Conservation (phyloP, 352 stramenopile species). For the Phytophthora fragariaefolia region DNA sequence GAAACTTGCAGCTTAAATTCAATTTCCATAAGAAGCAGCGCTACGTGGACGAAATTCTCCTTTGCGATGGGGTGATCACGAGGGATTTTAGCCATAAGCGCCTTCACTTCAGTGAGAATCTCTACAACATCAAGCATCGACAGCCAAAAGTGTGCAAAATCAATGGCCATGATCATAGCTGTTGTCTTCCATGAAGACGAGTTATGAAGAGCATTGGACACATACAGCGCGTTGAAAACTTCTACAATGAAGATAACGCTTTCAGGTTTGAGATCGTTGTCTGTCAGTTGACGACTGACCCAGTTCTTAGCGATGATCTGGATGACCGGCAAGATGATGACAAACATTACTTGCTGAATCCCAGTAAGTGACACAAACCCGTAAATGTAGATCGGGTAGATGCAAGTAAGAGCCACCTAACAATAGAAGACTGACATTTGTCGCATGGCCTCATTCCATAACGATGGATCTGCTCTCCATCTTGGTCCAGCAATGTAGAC, state of each 20-base stretch:
- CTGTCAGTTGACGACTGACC: constrained; percentile 27
- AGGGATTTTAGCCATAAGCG: constrained; percentile 22
- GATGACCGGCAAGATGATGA: constrained; percentile 47
- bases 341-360: constrained; percentile 32
- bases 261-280: constrained; percentile 46
- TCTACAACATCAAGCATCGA: constrained; percentile 5
- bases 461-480: constrained; percentile 11
- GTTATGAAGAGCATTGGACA: constrained; percentile 34
- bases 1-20: background rate
- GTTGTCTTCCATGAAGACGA: constrained; percentile 4
- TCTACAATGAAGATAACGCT: constrained; percentile 60
- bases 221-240: constrained; percentile 57
- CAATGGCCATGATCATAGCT: constrained; percentile 5
- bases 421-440: constrained; percentile 28
- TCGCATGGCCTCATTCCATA: constrained; percentile 25
- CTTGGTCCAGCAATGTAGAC: constrained; percentile 22
- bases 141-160: constrained; percentile 1
- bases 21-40: constrained; percentile 12
- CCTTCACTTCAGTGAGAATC: background rate
- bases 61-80: background rate
- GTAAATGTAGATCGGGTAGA: constrained; percentile 59
- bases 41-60: constrained; percentile 19
- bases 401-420: constrained; percentile 29
- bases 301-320: constrained; percentile 55
- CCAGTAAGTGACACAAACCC: constrained; percentile 35